Conservation (phyloP, 305 asterid species). For the Fraxinus nigra region DNA sequence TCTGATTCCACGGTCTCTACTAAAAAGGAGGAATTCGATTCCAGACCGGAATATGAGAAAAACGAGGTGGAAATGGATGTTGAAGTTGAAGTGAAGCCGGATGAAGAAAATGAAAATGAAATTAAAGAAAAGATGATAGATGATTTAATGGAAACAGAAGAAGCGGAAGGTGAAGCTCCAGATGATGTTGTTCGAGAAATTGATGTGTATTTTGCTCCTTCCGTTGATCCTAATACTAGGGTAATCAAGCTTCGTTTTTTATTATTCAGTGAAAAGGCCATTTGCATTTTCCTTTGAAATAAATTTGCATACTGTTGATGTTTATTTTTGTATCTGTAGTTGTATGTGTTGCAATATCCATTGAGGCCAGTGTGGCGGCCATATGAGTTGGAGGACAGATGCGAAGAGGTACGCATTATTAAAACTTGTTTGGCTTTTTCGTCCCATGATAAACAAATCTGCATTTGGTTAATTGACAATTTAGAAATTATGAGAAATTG, state of each 20-base stretch:
- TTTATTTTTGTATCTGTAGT: conserved; percentile 30
- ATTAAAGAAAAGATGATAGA: too few relatives aligned
- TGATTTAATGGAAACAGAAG: conserved; percentile 28
- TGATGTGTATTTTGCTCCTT: conserved; percentile 65
- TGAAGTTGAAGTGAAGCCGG: too few relatives aligned
- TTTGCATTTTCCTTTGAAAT: not conserved
- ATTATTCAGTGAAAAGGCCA: not conserved
- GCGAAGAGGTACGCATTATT: conserved; percentile 56
- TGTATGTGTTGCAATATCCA: conserved; percentile 75
- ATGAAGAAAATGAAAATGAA: too few relatives aligned
- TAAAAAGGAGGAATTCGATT: conserved; percentile 39
- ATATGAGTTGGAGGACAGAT: conserved; percentile 68
- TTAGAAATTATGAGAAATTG: conserved; percentile 2
- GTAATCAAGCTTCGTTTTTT: conserved; percentile 17
- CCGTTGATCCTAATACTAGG: conserved; percentile 47
- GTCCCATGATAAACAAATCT: conserved; percentile 3
- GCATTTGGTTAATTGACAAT: not conserved
- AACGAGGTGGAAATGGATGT: conserved; percentile 36
- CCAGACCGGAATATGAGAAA: conserved; percentile 24
- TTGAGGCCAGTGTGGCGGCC: conserved; percentile 82
- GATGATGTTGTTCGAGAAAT: conserved; percentile 71
- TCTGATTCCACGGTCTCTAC: conserved; percentile 12
- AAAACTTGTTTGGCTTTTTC: not conserved
- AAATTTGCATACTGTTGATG: not conserved
- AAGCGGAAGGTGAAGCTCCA: conserved; percentile 22